Evolutionary conservation across 345 rosid genomes (phyloP), one percentile per base, ranked within the genome.

Genomic region (Dovyalis caffra): DNA sequence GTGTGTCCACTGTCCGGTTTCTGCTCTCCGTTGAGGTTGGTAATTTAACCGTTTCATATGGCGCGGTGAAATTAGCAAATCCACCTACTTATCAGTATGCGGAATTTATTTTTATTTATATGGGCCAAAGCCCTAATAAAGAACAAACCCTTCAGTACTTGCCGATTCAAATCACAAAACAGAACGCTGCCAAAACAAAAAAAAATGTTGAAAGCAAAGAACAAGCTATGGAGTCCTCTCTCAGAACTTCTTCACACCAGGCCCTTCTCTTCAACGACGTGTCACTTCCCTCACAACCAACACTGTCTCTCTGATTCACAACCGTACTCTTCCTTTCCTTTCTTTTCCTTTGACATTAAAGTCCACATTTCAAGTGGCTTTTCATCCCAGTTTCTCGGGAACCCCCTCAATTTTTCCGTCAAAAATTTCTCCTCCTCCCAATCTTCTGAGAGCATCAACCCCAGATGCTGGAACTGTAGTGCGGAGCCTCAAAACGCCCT

Each of bases 391-490:
- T 69, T 79, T 62, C 72, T 74, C n/a, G n/a, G n/a, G n/a, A n/a
- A n/a, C n/a, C n/a, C n/a, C n/a, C n/a, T n/a, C 75, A 62, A 11
- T 70, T 71, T 80, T 73, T 71, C 78, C 64, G 45, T 81, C 56
- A 86, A 74, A 68, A 68, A 8, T 2, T 87, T 85, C 77, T 81
- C 79, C 79, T 88, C 88, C 14, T 78, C 62, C 26, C 26, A 69
- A 37, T 64, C 87, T 64, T 33, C 74, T 1, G 76, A 32, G 28
- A 78, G 73, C 56, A 64, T 49, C 33, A 69, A 37, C 65, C 28
- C 73, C 65, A 71, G 67, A 25, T 95, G 98, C 83, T 95, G 99
- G 99, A 93, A 82, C 72, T 95, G 99, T 73, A 80, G 78, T 28
- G 81, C 82, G 43, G 62, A 57, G 0, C 76, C 91, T 29, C 81